Percentiles rank a stretch among this genome's conserved stretches.
Conservation (phyloP, 2,329 filamentous ascomycete species). For the Monosporascus sp. region DNA sequence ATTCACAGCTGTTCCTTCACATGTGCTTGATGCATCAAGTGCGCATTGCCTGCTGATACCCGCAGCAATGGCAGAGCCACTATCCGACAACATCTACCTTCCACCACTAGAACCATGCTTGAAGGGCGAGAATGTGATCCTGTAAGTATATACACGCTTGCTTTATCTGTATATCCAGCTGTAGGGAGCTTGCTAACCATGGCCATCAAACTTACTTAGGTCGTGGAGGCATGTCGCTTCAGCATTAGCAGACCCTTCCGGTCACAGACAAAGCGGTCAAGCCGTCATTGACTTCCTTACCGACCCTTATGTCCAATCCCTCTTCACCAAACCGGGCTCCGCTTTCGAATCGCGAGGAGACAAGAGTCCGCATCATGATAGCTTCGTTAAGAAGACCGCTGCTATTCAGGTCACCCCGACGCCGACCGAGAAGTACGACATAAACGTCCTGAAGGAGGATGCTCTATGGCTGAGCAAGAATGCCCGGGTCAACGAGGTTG, state of each 20-base stretch:
- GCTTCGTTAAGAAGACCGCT: constrained; percentile 79
- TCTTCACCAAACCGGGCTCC: constrained; percentile 64
- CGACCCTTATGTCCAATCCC: constrained; percentile 60
- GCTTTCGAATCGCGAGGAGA: constrained; percentile 55
- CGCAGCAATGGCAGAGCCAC: constrained; percentile 62
- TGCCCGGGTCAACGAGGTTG: constrained; percentile 71
- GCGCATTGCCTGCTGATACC: constrained; percentile 41
- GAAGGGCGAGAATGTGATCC: constrained; percentile 69
- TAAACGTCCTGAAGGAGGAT: constrained; percentile 79
- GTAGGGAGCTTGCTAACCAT: neutral
- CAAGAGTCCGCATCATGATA: constrained; percentile 58
- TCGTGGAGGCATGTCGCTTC: constrained; percentile 58
- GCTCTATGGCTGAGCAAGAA: constrained; percentile 79
- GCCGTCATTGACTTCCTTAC: constrained; percentile 65
- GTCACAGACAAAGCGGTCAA: constrained; percentile 46
- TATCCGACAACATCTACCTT: constrained; percentile 68
- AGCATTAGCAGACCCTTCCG: constrained; percentile 51
- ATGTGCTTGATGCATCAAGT: constrained; percentile 26
- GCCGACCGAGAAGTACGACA: constrained; percentile 61
- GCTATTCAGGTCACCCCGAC: constrained; percentile 77
- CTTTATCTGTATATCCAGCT: constrained; percentile 1
- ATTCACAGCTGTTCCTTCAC: constrained; percentile 10
- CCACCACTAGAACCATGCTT: constrained; percentile 83
- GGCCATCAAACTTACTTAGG: constrained; percentile 30
- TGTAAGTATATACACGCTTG: constrained; percentile 51